Conservation (phyloP, 208 protist species). For the Crithidia fasciculata region DNA sequence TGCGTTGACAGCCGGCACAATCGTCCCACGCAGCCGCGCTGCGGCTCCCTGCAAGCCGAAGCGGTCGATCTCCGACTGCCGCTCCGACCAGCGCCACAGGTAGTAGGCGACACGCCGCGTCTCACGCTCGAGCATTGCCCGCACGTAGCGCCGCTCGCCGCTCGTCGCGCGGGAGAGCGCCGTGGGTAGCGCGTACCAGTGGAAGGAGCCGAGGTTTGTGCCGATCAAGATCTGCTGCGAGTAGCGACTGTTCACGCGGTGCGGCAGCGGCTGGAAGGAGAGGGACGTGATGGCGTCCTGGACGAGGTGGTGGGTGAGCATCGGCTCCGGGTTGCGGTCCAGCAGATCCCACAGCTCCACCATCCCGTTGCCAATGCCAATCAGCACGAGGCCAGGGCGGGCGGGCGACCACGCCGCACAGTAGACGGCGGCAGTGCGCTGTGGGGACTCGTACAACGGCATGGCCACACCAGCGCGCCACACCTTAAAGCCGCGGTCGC, state of each 20-base stretch:
- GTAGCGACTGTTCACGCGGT: slow-evolving; percentile 44
- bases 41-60: slow-evolving; percentile 56
- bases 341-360: slow-evolving; percentile 92
- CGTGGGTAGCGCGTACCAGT: slow-evolving; percentile 85
- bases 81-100: slow-evolving; percentile 80
- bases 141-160: slow-evolving; percentile 81
- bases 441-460: slow-evolving; percentile 83
- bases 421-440: slow-evolving; percentile 46
- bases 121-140: slow-evolving; percentile 88
- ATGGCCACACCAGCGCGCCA: slow-evolving; percentile 76
- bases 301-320: slow-evolving; percentile 87
- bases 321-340: slow-evolving; percentile 86
- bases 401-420: slow-evolving; percentile 89
- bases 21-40: slow-evolving; percentile 32
- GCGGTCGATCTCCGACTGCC: slow-evolving; percentile 77
- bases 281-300: slow-evolving; percentile 91
- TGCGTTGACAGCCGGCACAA: slow-evolving; percentile 5
- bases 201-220: slow-evolving; percentile 86
- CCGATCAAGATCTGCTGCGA: slow-evolving; percentile 89
- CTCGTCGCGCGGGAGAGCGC: slow-evolving; percentile 81
- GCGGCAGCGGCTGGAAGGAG: slow-evolving; percentile 82
- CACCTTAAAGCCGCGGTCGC: slow-evolving; percentile 89
- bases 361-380: slow-evolving; percentile 85
- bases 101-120: slow-evolving; percentile 88
- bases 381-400: slow-evolving; percentile 75